phyloP scores from a whole-genome alignment of 768 basidiomycete genomes.

The Pleurotus djamor region DNA sequence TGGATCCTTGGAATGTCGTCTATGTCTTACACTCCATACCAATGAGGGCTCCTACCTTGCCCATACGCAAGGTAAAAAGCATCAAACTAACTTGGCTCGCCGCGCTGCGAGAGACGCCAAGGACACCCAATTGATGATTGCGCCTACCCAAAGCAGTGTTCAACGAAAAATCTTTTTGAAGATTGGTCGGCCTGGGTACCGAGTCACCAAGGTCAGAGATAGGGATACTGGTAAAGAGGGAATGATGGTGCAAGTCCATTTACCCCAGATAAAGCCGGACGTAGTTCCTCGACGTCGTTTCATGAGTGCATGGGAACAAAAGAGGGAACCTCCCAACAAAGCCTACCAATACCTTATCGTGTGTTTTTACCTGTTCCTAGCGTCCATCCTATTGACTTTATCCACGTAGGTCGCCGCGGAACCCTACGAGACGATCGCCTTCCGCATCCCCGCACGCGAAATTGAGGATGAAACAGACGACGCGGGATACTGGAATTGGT shows the following conservation, averaged over 20 bases:
- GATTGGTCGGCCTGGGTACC: conserved; percentile 93
- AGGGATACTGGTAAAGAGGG: conserved; percentile 90
- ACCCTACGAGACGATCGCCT: conserved; percentile 99
- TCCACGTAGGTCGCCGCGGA: conserved; percentile 88
- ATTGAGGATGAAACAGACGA: conserved; percentile 95
- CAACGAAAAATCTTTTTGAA: conserved; percentile 96
- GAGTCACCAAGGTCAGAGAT: conserved; percentile 96
- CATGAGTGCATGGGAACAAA: conserved; percentile 99
- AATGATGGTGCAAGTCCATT: conserved; percentile 95
- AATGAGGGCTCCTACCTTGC: conserved; percentile 99
- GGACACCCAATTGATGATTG: conserved; percentile 88
- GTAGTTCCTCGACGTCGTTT: conserved; percentile 86
- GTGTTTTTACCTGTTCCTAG: conserved; percentile 28
- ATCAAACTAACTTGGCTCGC: conserved; percentile 96
- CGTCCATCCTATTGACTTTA: conserved; percentile 15
- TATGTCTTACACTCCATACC: conserved; percentile 97
- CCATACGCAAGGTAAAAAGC: conserved; percentile 99
- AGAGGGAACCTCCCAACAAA: conserved; percentile 91
- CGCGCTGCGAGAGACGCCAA: conserved; percentile 98
- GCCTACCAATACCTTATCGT: conserved; percentile 98
- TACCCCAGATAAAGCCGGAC: conserved; percentile 89
- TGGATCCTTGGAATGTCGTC: conserved; percentile 96
- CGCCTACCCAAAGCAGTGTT: conserved; percentile 74
- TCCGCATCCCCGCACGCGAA: conserved; percentile 95
- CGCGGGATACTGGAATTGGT: conserved; percentile 94